Evolutionary conservation across 2,329 filamentous ascomycete genomes (phyloP).

Genomic region (Alternaria consortialis): DNA sequence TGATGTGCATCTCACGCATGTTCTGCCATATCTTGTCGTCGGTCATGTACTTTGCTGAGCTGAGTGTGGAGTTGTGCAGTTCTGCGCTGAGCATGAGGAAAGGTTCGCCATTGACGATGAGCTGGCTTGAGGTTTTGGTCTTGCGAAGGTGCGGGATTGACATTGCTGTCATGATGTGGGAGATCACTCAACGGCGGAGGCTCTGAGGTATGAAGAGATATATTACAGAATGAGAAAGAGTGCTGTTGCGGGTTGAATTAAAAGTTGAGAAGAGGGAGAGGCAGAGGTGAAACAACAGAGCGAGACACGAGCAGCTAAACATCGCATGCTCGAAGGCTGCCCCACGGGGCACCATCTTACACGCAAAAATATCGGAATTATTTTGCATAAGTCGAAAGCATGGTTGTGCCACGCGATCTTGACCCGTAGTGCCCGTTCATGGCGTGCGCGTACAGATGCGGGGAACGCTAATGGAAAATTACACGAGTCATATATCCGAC

Average conservation of each 20-base stretch:
- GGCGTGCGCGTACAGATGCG: background rate
- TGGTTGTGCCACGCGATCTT: background rate
- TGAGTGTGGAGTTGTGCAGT: conserved; percentile 13
- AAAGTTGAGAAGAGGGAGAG: background rate
- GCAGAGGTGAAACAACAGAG: background rate
- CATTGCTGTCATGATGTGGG: background rate
- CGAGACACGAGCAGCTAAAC: background rate
- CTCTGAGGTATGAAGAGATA: background rate
- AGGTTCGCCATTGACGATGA: conserved; percentile 8
- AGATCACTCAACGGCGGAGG: background rate
- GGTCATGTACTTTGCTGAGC: conserved; percentile 11
- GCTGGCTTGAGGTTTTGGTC: conserved; percentile 13
- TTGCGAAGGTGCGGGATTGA: conserved; percentile 20
- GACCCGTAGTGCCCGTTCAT: background rate
- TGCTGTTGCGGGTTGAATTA: background rate
- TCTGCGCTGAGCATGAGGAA: conserved; percentile 12
- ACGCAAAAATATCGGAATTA: background rate
- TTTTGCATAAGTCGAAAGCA: background rate
- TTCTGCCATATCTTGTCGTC: conserved; percentile 7
- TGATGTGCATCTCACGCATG: conserved; percentile 39
- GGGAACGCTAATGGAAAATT: background rate
- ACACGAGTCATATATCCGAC: background rate
- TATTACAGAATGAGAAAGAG: background rate
- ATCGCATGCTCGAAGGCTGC: background rate
- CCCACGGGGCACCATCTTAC: background rate